Evolutionary conservation across 2,329 filamentous ascomycete genomes (phyloP).

Genomic region (Pseudogymnoascus sp.): DNA sequence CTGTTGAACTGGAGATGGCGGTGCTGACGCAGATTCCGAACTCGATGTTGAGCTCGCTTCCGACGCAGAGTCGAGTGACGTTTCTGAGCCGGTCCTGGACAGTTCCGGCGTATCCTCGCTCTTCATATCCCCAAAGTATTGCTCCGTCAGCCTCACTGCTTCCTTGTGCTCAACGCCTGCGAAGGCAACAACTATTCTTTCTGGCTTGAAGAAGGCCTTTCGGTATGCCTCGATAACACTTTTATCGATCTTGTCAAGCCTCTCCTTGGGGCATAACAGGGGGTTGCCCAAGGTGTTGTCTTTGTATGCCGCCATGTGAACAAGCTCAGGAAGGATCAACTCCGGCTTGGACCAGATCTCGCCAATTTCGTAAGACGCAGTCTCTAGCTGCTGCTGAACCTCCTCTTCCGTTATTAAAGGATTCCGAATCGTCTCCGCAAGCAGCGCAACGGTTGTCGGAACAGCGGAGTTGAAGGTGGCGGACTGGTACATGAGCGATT

Average conservation of each 20-base stretch:
- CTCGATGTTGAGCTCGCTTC: slow-evolving; percentile 25
- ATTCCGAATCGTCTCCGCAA: slow-evolving; percentile 89
- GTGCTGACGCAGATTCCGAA: slow-evolving; percentile 30
- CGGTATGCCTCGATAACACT: slow-evolving; percentile 70
- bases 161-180: slow-evolving; percentile 78
- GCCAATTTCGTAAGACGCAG: slow-evolving; percentile 88
- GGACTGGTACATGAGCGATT: slow-evolving; percentile 97
- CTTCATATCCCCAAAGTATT: slow-evolving; percentile 90
- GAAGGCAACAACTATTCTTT: slow-evolving; percentile 90
- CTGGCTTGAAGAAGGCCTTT: slow-evolving; percentile 75
- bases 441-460: slow-evolving; percentile 67
- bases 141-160: slow-evolving; percentile 70
- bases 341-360: slow-evolving; percentile 98
- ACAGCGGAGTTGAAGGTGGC: slow-evolving; percentile 95
- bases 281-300: slow-evolving; percentile 95
- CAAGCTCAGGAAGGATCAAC: slow-evolving; percentile 86
- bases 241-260: slow-evolving; percentile 66
- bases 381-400: slow-evolving; percentile 77
- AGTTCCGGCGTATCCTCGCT: slow-evolving; percentile 40
- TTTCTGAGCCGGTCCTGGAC: slow-evolving; percentile 51
- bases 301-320: slow-evolving; percentile 92
- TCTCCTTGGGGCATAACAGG: slow-evolving; percentile 79
- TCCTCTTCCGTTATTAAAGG: slow-evolving; percentile 80
- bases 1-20: slow-evolving; percentile 37
- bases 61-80: slow-evolving; percentile 39